phyloP scores from a whole-genome alignment of 257 asterid species.

The Buddleja alternifolia region DNA sequence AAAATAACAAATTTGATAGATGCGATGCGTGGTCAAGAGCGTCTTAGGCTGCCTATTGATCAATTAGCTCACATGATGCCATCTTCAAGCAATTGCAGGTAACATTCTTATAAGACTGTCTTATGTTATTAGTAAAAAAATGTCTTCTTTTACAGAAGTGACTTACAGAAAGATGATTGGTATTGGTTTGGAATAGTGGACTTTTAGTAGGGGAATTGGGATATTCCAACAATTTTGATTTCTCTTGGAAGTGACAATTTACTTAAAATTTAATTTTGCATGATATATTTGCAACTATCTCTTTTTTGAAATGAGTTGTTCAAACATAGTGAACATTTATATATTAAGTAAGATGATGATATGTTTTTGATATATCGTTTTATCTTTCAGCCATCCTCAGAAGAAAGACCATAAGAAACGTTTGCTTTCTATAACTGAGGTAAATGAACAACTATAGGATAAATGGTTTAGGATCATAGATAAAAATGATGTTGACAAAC shows the following conservation, averaged over 20 bases:
- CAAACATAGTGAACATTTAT: too few relatives aligned
- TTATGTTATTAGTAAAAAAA: not conserved
- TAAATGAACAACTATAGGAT: not conserved
- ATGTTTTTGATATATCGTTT: not conserved
- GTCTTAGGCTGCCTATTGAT: constrained; percentile 23
- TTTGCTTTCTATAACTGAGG: not conserved
- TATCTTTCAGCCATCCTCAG: constrained; percentile 9
- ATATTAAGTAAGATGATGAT: not conserved
- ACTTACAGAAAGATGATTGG: not conserved
- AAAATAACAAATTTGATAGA: constrained; percentile 4
- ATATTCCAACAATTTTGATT: not conserved
- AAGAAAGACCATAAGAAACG: not conserved
- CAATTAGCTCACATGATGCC: constrained; percentile 25
- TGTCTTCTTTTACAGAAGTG: not conserved
- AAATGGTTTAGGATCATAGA: not conserved
- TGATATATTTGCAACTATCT: constrained; percentile 1
- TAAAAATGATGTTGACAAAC: not conserved
- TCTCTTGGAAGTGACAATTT: not conserved
- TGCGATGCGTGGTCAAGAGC: constrained; percentile 21
- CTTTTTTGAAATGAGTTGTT: not conserved
- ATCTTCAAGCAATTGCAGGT: constrained; percentile 33
- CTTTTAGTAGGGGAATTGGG: not conserved
- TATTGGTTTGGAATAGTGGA: not conserved
- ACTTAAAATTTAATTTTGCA: not conserved
- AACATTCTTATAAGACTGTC: constrained; percentile 5